Evolutionary conservation across 352 stramenopile genomes (phyloP).

Genomic region (Phytophthora brassicae): DNA sequence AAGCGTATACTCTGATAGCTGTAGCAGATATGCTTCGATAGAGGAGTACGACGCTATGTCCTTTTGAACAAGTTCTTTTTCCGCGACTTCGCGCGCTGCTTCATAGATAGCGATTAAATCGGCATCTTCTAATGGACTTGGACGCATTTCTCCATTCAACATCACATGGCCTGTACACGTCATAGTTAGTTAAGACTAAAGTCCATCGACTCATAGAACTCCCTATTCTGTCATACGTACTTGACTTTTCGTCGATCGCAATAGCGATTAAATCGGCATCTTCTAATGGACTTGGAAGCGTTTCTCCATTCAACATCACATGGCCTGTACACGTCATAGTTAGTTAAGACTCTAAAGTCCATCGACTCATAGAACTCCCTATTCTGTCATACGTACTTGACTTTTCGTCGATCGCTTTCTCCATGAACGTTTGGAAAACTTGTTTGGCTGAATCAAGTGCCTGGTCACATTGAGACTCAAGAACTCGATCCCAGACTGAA

Average conservation of each 20-base stretch:
- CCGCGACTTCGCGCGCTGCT: conserved; percentile 27
- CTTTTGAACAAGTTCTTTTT: conserved; percentile 40
- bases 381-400: conserved; percentile 43
- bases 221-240: conserved; percentile 38
- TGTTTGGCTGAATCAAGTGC: conserved; percentile 61
- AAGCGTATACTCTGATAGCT: conserved; percentile 59
- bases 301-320: conserved; percentile 34
- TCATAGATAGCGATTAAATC: conserved; percentile 40
- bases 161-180: conserved; percentile 28
- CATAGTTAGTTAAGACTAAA: conserved; percentile 3
- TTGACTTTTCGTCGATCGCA: no score
- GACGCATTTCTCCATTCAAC: conserved; percentile 30
- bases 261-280: conserved; percentile 35
- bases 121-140: conserved; percentile 42
- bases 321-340: conserved; percentile 21
- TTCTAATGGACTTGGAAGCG: conserved; percentile 34
- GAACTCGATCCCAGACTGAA: conserved; percentile 80
- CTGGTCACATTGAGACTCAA: conserved; percentile 68
- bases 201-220: background rate
- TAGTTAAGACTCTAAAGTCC: conserved; percentile 1
- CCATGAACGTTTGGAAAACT: conserved; percentile 41
- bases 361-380: background rate
- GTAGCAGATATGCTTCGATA: conserved; percentile 40
- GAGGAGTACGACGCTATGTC: conserved; percentile 44
- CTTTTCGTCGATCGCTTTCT: conserved; percentile 30